Evolutionary conservation across 164 flowering plant genomes (phyloP).

Genomic region (Kingdonia uniflora): DNA sequence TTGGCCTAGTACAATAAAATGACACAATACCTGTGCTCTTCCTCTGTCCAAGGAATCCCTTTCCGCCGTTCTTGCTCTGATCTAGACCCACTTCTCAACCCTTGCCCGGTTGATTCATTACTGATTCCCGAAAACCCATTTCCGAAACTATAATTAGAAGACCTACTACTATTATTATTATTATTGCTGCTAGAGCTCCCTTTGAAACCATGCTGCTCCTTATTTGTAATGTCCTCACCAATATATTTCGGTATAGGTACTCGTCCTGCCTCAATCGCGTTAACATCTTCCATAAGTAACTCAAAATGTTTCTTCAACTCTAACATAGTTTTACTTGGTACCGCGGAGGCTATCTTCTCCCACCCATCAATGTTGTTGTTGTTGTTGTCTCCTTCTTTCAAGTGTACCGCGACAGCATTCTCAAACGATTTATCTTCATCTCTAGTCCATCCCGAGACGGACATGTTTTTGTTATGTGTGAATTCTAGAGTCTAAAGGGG

Average conservation of each 20-base stretch:
- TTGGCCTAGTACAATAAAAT: not conserved
- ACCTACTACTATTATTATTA: not conserved
- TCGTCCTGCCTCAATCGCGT: constrained; percentile 59
- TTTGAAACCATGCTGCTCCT: constrained; percentile 12
- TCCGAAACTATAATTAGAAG: constrained; percentile 16
- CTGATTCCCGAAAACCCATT: constrained; percentile 20
- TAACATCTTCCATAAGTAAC: constrained; percentile 49
- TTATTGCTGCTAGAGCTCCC: not conserved
- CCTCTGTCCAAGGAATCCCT: constrained; percentile 96
- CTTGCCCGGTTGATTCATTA: constrained; percentile 21
- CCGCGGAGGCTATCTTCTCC: constrained; percentile 49
- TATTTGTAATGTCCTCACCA: constrained; percentile 21
- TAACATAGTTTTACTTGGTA: constrained; percentile 43
- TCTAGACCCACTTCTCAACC: constrained; percentile 34
- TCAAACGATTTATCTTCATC: constrained; percentile 81
- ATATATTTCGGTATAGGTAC: constrained; percentile 53
- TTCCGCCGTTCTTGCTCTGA: constrained; percentile 71
- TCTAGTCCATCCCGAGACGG: constrained; percentile 41
- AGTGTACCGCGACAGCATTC: constrained; percentile 49
- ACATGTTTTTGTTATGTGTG: not conserved
- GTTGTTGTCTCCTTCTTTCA: constrained; percentile 20
- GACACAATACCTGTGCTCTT: constrained; percentile 77
- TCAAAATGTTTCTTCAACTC: constrained; percentile 54
- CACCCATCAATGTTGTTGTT: no score
- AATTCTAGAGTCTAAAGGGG: not conserved